Conservation (phyloP, 1,284 basidiomycete species). For the Austroboletus niveus region DNA sequence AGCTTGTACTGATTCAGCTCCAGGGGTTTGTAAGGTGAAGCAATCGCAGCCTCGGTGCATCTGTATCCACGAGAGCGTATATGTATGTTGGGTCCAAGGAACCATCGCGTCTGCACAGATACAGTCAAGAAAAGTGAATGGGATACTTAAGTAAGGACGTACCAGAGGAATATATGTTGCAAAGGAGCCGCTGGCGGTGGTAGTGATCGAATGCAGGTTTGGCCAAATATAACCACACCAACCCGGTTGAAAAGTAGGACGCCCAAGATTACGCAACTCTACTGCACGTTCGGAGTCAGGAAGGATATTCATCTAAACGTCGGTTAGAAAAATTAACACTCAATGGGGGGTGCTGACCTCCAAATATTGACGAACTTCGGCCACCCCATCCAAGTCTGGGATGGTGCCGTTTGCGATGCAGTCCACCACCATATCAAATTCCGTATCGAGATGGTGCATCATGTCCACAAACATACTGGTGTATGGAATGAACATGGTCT, state of each 20-base stretch:
- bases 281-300: not conserved
- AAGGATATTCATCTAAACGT: too few species aligned
- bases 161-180: not conserved
- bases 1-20: not conserved
- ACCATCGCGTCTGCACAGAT: not conserved
- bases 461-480: constrained; percentile 3
- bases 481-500: constrained; percentile 3
- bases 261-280: not conserved
- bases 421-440: constrained; percentile 9
- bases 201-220: not conserved
- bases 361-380: constrained; percentile 3
- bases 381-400: constrained; percentile 7
- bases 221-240: not conserved
- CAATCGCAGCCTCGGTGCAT: not conserved
- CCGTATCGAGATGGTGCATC: constrained; percentile 12
- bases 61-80: not conserved
- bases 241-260: not conserved
- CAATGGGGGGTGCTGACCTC: constrained; percentile 2
- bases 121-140: too few species aligned
- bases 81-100: not conserved
- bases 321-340: too few species aligned
- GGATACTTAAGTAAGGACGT: too few species aligned
- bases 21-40: not conserved
- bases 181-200: not conserved
- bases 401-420: constrained; percentile 7